These are phyloP conservation scores for Picea engelmannii DNA, from an alignment of 83 land plant species.

Conservation along the genomic window DNA sequence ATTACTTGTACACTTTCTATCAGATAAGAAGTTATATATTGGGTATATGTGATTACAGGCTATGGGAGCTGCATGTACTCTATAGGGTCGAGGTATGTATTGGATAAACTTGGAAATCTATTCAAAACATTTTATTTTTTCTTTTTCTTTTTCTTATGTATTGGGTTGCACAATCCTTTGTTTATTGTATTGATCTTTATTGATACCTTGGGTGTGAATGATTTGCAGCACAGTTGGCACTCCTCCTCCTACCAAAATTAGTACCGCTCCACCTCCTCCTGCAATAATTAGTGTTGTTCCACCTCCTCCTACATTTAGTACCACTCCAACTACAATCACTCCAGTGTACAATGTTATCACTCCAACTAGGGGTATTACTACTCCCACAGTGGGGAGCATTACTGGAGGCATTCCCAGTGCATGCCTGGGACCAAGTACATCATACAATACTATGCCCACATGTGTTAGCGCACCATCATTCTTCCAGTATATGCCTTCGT, in stretches of 20 bases:
- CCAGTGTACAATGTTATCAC: constrained; percentile 2
- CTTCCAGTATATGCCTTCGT: background rate
- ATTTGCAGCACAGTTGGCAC: constrained; percentile 7
- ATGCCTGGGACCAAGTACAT: background rate
- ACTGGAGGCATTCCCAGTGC: background rate
- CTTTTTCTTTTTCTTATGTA: background rate
- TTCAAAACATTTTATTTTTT: background rate
- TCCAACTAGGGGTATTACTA: background rate
- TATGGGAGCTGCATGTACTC: constrained; percentile 7
- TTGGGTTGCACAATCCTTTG: background rate
- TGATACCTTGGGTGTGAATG: background rate
- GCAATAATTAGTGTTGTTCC: background rate
- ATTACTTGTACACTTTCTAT: background rate
- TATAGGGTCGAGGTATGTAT: constrained; percentile 1
- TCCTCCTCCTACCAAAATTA: background rate
- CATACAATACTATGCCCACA: background rate
- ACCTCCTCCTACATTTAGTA: background rate
- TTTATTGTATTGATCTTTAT: background rate
- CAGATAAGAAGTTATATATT: background rate
- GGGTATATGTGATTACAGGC: background rate
- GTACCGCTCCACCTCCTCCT: background rate
- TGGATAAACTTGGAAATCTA: background rate
- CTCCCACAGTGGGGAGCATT: background rate
- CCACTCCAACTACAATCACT: background rate
- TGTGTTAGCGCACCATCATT: background rate